Base-by-base conservation (phyloP, 768 basidiomycete genomes). In the Serendipita vermifera region DNA sequence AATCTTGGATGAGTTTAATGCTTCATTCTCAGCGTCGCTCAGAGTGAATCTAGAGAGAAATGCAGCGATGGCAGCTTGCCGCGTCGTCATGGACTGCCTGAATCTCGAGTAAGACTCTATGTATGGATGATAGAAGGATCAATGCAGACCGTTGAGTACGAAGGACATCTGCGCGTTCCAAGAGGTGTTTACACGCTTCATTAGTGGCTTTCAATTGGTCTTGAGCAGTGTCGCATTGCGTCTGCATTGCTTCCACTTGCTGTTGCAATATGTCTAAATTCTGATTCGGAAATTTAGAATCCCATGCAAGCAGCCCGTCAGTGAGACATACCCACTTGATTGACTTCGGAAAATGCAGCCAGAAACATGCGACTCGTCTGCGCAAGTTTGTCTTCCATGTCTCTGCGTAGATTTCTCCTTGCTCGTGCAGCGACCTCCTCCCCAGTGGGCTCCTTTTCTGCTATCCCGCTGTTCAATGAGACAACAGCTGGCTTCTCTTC, bases 21-120 rank as follows among this genome's bases (percentile, higher is more conserved):
- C 80, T 29, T 83, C 79, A 1, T 77, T 69, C 64, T 97, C 92
- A 11, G 76, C 73, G 1, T 84, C 77, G 3, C 70, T 77, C 13
- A 98, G 78, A 0, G 91, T 96, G 68, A 98, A 99, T 2, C 85
- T 81, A 0, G 76, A 68, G 22, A 99, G 77, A 69, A 99, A 97
- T 11, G 85, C 69, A 1, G 76, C 68, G 2, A 94, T 80, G 59
- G 97, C 81, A 0, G 81, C 77, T 63, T 83, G 80, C 55, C 78
- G 82, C 27, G 78, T 76, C 54, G 85, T 81, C 17, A 88, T 80
- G 53, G 77, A 75, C 62, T 82, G 78, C 64, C 88, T 88, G 65
- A 3, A 17, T 39, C 31, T 13, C 55, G 58, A 56, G 32, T 1
- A 62, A 57, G 3, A 58, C 57, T 1, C 59, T 27, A 2, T 56